Percentiles rank a stretch among this genome's conserved stretches.
These are phyloP conservation scores for Hsuehochloa calcarea DNA, from an alignment of 176 grass and related monocot genomes.

Conservation along the genomic window DNA sequence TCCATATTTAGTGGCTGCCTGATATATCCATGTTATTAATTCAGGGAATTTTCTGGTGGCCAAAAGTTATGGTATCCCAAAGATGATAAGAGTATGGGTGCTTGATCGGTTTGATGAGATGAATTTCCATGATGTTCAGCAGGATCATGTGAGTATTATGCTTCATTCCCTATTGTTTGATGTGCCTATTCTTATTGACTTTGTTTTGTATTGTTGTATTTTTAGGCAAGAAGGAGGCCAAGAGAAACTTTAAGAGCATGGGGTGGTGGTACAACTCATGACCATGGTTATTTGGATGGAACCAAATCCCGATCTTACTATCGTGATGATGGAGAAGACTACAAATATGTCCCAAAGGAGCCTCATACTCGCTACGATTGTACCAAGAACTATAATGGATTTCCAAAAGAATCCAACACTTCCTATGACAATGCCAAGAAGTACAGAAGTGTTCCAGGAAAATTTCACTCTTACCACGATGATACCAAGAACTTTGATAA, in stretches of 20 bases:
- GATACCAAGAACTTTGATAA: slow-evolving; percentile 28
- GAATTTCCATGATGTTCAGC: slow-evolving; percentile 46
- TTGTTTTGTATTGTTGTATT: slow-evolving; percentile 12
- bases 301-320: slow-evolving; percentile 32
- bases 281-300: slow-evolving; percentile 27
- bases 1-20: not conserved
- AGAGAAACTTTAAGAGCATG: slow-evolving; percentile 37
- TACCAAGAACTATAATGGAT: slow-evolving; percentile 10
- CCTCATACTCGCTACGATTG: not conserved
- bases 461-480: slow-evolving; percentile 22
- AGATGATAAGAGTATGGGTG: slow-evolving; percentile 63
- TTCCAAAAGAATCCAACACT: slow-evolving; percentile 29
- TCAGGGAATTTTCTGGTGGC: slow-evolving; percentile 46
- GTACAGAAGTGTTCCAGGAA: slow-evolving; percentile 30
- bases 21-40: slow-evolving; percentile 23
- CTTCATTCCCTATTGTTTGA: not conserved
- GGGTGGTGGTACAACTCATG: slow-evolving; percentile 19
- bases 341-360: slow-evolving; percentile 31
- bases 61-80: slow-evolving; percentile 57
- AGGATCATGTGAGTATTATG: slow-evolving; percentile 31
- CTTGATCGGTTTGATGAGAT: slow-evolving; percentile 74
- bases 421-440: slow-evolving; percentile 28
- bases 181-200: slow-evolving; percentile 1
- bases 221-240: slow-evolving; percentile 40
- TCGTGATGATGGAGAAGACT: slow-evolving; percentile 37